Evolutionary conservation across 495 filamentous ascomycete genomes (phyloP).

Genomic region (Tuber calosporum): DNA sequence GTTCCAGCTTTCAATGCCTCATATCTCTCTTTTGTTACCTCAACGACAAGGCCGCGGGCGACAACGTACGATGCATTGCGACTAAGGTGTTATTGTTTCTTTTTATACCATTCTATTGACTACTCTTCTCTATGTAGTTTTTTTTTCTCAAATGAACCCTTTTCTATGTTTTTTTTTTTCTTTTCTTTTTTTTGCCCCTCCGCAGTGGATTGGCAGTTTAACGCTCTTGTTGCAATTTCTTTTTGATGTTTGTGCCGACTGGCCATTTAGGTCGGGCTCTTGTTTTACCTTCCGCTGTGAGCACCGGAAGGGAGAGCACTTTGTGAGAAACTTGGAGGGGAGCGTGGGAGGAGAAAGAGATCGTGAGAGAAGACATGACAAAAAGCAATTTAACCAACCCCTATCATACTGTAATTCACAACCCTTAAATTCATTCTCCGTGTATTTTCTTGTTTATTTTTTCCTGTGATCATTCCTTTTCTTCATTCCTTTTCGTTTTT

Average conservation of each 20-base stretch:
- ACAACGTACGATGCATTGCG: conserved; percentile 28
- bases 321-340: neutral
- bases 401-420: conserved; percentile 1
- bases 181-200: conserved; percentile 13
- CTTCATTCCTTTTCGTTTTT: conserved; percentile 26
- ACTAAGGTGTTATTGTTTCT: conserved; percentile 25
- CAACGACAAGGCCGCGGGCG: conserved; percentile 34
- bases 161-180: conserved; percentile 19
- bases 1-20: neutral
- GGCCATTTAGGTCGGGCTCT: neutral
- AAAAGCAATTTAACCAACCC: neutral
- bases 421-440: neutral
- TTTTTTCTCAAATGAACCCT: conserved; percentile 3
- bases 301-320: neutral
- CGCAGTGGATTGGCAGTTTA: neutral
- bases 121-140: conserved; percentile 15
- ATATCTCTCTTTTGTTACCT: conserved; percentile 22
- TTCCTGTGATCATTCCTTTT: conserved; percentile 12
- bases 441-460: conserved; percentile 1
- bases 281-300: neutral
- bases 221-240: neutral
- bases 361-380: neutral
- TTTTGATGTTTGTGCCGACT: neutral
- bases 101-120: conserved; percentile 24
- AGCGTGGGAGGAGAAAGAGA: neutral